Percentiles rank a stretch among this genome's conserved stretches.
phyloP scores from a whole-genome alignment of 2,329 filamentous ascomycete species.

The Colletotrichum somersetense region DNA sequence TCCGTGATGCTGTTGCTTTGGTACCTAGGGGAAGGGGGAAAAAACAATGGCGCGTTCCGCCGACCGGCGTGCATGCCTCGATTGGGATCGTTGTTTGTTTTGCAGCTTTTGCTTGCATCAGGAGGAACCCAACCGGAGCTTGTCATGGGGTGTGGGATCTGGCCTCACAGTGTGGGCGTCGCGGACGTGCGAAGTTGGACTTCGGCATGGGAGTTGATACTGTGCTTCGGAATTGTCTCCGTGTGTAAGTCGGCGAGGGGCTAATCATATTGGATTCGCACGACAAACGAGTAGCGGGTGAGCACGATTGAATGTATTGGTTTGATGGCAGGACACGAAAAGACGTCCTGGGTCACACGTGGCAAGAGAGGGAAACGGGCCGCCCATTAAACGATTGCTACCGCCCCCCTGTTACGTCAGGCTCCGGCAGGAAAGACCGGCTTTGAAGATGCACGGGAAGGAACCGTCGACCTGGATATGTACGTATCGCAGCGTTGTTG shows the following conservation, averaged over 20 bases:
- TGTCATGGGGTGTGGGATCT: slow-evolving; percentile 39
- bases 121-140: slow-evolving; percentile 36
- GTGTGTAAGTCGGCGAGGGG: slow-evolving; percentile 20
- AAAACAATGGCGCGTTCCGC: slow-evolving; percentile 19
- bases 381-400: neutral
- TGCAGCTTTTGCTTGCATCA: slow-evolving; percentile 35
- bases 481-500: neutral
- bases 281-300: neutral
- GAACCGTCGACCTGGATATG: neutral
- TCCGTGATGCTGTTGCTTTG: neutral
- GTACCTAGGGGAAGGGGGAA: slow-evolving; percentile 2
- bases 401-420: slow-evolving; percentile 28
- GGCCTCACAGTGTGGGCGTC: slow-evolving; percentile 38
- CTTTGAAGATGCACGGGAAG: neutral
- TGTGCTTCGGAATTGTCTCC: slow-evolving; percentile 37
- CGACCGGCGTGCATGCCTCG: slow-evolving; percentile 25
- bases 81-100: slow-evolving; percentile 38
- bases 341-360: neutral
- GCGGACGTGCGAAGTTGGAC: slow-evolving; percentile 41
- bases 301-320: neutral
- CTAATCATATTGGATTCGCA: neutral
- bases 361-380: neutral
- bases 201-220: slow-evolving; percentile 30
- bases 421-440: slow-evolving; percentile 3
- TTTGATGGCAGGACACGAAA: neutral